These are phyloP conservation scores for Candida endomychidarum DNA, from an alignment of 805 yeast genomes.

Conservation along the genomic window DNA sequence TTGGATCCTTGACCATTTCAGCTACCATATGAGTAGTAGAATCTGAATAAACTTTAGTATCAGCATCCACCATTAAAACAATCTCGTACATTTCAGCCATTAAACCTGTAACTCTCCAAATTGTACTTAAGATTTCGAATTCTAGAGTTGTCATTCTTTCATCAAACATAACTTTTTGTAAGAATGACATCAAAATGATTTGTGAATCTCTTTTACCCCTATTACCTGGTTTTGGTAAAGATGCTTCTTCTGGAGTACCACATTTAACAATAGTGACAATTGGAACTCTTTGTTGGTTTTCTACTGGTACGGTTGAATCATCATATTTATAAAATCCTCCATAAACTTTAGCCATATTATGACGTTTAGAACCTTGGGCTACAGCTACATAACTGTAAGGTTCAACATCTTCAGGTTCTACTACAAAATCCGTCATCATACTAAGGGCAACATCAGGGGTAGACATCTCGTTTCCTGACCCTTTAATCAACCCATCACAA, in stretches of 20 bases:
- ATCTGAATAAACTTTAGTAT: conserved; percentile 84
- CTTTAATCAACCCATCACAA: conserved; percentile 94
- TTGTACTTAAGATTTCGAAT: conserved; percentile 67
- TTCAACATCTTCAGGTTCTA: conserved; percentile 71
- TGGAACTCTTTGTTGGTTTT: conserved; percentile 85
- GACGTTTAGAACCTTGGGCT: conserved; percentile 91
- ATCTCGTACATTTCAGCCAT: conserved; percentile 82
- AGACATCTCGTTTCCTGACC: conserved; percentile 82
- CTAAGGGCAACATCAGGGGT: conserved; percentile 89
- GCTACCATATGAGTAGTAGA: conserved; percentile 88
- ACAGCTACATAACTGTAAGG: conserved; percentile 93
- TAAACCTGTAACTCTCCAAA: conserved; percentile 82
- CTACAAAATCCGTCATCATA: conserved; percentile 74
- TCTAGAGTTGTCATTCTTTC: conserved; percentile 94
- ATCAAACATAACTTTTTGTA: conserved; percentile 83
- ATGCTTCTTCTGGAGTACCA: conserved; percentile 80
- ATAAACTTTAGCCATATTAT: conserved; percentile 95
- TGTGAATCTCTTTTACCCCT: conserved; percentile 97
- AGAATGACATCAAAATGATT: conserved; percentile 83
- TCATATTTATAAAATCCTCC: conserved; percentile 91
- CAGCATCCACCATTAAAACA: conserved; percentile 92
- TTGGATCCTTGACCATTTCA: conserved; percentile 82
- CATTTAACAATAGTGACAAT: conserved; percentile 77
- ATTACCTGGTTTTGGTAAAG: conserved; percentile 74
- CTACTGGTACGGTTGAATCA: conserved; percentile 68